Evolutionary conservation across 2,329 filamentous ascomycete species (phyloP).

Genomic region (Didymella pomorum): DNA sequence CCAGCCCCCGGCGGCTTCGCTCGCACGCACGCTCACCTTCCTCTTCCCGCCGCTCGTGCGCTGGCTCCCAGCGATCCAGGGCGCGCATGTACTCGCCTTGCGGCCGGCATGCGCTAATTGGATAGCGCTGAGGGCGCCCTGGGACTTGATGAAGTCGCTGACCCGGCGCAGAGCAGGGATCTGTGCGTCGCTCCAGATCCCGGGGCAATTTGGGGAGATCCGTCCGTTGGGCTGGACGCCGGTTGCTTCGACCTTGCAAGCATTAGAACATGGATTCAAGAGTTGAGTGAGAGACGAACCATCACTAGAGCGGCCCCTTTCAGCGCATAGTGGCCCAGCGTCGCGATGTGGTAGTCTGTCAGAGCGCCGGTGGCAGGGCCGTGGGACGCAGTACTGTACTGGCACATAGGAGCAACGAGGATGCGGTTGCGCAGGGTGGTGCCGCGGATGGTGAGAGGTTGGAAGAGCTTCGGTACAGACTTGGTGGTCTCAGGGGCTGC

Average conservation of each 20-base stretch:
- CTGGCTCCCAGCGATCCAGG: conserved; percentile 38
- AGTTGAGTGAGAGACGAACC: neutral
- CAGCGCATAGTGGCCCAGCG: conserved; percentile 50
- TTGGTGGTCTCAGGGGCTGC: conserved; percentile 18
- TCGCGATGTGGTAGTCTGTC: conserved; percentile 51
- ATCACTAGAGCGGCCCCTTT: conserved; percentile 49
- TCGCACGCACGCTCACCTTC: conserved; percentile 41
- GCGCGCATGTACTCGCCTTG: conserved; percentile 45
- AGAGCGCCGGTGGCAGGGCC: conserved; percentile 49
- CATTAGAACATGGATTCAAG: too few species aligned
- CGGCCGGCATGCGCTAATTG: conserved; percentile 50
- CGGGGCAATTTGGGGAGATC: conserved; percentile 49
- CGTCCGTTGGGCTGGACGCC: conserved; percentile 48
- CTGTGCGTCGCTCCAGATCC: conserved; percentile 49
- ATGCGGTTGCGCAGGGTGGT: conserved; percentile 50
- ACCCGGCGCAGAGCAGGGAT: conserved; percentile 46
- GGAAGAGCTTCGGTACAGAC: conserved; percentile 45
- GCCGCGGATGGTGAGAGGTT: conserved; percentile 46
- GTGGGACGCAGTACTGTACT: conserved; percentile 42
- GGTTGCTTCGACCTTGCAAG: conserved; percentile 47
- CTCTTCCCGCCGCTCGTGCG: conserved; percentile 30
- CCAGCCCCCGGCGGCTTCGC: conserved; percentile 45
- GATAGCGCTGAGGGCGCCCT: conserved; percentile 43
- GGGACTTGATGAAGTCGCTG: conserved; percentile 47
- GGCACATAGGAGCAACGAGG: conserved; percentile 51